Conservation (phyloP, 1,139 yeast species). For the Yamadazyma trypodendri region DNA sequence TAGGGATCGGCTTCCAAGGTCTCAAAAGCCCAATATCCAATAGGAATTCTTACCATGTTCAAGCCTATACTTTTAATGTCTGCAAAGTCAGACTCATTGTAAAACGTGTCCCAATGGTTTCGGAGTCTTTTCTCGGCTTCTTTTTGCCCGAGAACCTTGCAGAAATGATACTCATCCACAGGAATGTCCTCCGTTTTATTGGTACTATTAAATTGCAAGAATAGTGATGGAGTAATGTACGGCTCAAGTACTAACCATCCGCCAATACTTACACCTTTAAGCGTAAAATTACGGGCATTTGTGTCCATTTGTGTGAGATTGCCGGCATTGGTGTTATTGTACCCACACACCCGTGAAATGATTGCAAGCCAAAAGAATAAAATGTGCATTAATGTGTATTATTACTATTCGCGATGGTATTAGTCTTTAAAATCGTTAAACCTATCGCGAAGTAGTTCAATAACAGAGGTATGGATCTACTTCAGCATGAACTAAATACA, state of each 20-base stretch:
- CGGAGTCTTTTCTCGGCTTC: slow-evolving; percentile 53
- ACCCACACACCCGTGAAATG: neutral
- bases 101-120: slow-evolving; percentile 79
- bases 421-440: neutral
- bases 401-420: neutral
- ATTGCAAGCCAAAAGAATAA: neutral
- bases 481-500: neutral
- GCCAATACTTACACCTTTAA: slow-evolving; percentile 81
- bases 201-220: slow-evolving; percentile 42
- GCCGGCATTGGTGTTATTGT: neutral
- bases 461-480: too few relatives aligned
- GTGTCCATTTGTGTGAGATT: slow-evolving; percentile 7
- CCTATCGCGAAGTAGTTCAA: too few relatives aligned
- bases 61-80: slow-evolving; percentile 66
- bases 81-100: slow-evolving; percentile 68
- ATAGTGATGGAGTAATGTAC: slow-evolving; percentile 81
- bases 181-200: slow-evolving; percentile 47
- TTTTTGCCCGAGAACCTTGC: slow-evolving; percentile 60
- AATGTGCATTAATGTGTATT: neutral
- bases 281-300: slow-evolving; percentile 13
- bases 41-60: slow-evolving; percentile 85
- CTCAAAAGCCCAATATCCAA: slow-evolving; percentile 94
- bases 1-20: slow-evolving; percentile 71
- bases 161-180: slow-evolving; percentile 80
- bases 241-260: slow-evolving; percentile 91